These are phyloP conservation scores for Perkinsus olseni DNA, from an alignment of 169 alveolate genomes.

Conservation along the genomic window DNA sequence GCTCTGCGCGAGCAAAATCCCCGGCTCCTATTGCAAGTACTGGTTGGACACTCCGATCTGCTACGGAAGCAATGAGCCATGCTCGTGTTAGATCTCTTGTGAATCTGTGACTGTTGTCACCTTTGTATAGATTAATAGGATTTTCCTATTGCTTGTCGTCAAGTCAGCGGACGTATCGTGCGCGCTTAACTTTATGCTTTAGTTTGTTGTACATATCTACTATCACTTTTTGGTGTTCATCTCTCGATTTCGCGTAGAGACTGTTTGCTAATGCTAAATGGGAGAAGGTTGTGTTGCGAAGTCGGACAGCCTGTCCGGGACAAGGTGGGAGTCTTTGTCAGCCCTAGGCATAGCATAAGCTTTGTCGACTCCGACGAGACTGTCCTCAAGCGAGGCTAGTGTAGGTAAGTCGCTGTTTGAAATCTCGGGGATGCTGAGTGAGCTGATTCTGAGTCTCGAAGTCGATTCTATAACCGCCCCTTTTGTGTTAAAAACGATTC, in stretches of 20 bases:
- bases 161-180: not conserved
- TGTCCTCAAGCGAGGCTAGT: no score
- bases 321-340: no score
- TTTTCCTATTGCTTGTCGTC: not conserved
- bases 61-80: not conserved
- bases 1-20: not conserved
- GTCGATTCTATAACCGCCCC: no score
- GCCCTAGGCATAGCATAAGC: no score
- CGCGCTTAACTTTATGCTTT: not conserved
- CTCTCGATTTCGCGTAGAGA: not conserved
- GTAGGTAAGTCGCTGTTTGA: no score
- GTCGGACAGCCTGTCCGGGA: no score
- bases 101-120: not conserved
- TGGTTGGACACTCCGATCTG: not conserved
- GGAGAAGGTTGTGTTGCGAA: no score
- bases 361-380: no score
- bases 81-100: not conserved
- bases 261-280: no score
- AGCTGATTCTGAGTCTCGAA: no score
- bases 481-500: no score
- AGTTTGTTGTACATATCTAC: not conserved
- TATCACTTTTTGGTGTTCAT: not conserved
- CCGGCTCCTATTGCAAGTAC: not conserved
- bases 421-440: no score
- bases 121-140: not conserved